Conservation (phyloP, 805 yeast genomes). For the Alloascoidea hylecoeti region DNA sequence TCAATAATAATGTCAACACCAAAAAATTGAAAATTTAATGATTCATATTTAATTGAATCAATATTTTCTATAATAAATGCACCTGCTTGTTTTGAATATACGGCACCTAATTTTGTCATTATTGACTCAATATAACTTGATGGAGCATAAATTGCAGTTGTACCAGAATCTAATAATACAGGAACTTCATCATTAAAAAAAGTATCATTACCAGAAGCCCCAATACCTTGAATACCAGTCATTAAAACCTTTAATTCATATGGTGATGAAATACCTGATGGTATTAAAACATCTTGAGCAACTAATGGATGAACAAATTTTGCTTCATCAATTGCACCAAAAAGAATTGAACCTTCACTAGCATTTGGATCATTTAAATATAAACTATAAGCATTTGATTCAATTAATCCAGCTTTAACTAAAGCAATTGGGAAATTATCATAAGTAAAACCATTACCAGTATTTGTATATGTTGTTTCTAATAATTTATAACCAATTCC, state of each 20-base stretch:
- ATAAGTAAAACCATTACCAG: constrained; percentile 7
- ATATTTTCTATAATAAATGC: constrained; percentile 22
- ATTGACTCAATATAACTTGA: constrained; percentile 14
- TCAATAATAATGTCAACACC: constrained; percentile 37
- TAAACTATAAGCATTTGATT: constrained; percentile 27
- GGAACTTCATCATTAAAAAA: constrained; percentile 10
- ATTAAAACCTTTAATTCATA: background rate
- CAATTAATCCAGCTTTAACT: constrained; percentile 26
- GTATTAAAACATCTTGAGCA: constrained; percentile 16
- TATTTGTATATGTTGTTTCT: constrained; percentile 4
- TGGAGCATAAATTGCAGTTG: constrained; percentile 37
- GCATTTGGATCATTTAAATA: constrained; percentile 23
- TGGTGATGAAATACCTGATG: constrained; percentile 1
- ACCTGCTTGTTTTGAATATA: constrained; percentile 16
- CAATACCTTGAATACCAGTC: constrained; percentile 1
- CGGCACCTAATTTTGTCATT: constrained; percentile 21
- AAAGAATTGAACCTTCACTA: constrained; percentile 20
- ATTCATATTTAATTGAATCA: constrained; percentile 1
- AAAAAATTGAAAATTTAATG: constrained; percentile 31
- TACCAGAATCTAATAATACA: constrained; percentile 42
- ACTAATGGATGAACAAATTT: constrained; percentile 23
- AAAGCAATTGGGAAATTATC: constrained; percentile 18
- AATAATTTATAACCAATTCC: background rate
- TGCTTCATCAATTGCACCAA: constrained; percentile 29
- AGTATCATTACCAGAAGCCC: constrained; percentile 6